Evolutionary conservation across 257 asterid species (phyloP).

Genomic region (Sherardia arvensis): DNA sequence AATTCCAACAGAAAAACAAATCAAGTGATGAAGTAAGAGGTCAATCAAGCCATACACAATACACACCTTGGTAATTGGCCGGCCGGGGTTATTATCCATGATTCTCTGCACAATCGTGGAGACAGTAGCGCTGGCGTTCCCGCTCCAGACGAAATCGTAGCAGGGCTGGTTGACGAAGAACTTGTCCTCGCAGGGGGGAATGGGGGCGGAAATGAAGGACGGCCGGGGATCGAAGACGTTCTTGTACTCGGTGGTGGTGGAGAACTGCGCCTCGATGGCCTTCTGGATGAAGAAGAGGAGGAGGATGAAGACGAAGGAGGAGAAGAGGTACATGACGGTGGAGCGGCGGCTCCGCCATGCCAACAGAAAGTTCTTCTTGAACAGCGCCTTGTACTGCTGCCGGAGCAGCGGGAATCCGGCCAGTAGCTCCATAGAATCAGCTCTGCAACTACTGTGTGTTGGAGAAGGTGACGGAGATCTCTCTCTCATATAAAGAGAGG

Average conservation of each 20-base stretch:
- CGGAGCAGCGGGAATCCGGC: conserved; percentile 11
- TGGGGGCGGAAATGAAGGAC: background rate
- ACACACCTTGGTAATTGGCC: conserved; percentile 15
- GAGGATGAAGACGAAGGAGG: conserved; percentile 17
- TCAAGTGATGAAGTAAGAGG: background rate
- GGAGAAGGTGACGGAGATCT: background rate
- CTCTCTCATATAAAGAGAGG: background rate
- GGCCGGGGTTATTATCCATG: conserved; percentile 19
- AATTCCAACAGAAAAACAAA: background rate
- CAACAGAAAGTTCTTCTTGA: conserved; percentile 15
- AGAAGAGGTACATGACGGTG: conserved; percentile 14
- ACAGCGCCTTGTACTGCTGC: conserved; percentile 22
- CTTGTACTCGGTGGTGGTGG: conserved; percentile 7
- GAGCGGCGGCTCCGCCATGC: conserved; percentile 21
- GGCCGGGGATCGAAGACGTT: conserved; percentile 13
- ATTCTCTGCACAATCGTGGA: conserved; percentile 10
- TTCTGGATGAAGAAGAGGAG: conserved; percentile 22
- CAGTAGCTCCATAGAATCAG: conserved; percentile 1
- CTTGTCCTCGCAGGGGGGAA: conserved; percentile 21
- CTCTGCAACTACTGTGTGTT: background rate
- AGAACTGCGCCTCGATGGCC: conserved; percentile 17
- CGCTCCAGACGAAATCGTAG: conserved; percentile 22
- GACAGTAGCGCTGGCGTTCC: conserved; percentile 12
- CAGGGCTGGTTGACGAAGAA: conserved; percentile 10
- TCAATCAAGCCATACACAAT: background rate